phyloP scores from a whole-genome alignment of 2,329 filamentous ascomycete genomes.

The Cladosporium cucumerinum region DNA sequence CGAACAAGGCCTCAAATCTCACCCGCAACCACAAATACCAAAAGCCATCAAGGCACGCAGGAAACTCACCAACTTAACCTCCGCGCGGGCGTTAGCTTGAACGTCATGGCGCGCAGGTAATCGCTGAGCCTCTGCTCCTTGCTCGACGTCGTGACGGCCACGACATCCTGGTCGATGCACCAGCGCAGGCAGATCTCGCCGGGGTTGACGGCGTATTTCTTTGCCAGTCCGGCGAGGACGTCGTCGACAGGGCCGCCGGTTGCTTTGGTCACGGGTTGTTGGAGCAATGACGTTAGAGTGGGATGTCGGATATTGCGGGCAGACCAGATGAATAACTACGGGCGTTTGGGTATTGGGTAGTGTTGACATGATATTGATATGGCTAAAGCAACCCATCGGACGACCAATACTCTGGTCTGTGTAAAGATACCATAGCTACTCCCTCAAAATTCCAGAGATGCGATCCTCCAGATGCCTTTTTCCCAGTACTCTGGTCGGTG shows the following conservation, averaged over 20 bases:
- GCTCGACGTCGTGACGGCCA: conserved; percentile 58
- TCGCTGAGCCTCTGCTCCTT: conserved; percentile 59
- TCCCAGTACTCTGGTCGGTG: too few relatives aligned
- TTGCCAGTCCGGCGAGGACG: conserved; percentile 50
- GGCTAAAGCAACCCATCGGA: too few relatives aligned
- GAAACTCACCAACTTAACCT: conserved; percentile 46
- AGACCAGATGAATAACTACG: too few relatives aligned
- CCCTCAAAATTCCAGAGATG: too few relatives aligned
- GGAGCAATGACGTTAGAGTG: too few relatives aligned
- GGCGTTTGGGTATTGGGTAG: too few relatives aligned
- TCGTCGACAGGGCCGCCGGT: conserved; percentile 55
- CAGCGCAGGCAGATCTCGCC: conserved; percentile 58
- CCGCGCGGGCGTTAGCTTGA: conserved; percentile 56
- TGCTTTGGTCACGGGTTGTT: conserved; percentile 54
- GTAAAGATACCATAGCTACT: too few relatives aligned
- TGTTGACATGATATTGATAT: too few relatives aligned
- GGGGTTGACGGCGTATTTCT: conserved; percentile 59
- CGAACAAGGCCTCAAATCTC: not conserved
- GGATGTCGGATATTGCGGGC: too few relatives aligned
- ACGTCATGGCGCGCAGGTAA: conserved; percentile 54
- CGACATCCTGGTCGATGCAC: conserved; percentile 59
- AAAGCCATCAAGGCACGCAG: too few relatives aligned
- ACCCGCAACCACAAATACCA: not conserved
- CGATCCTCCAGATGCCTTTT: too few relatives aligned
- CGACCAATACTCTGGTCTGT: too few relatives aligned